Conservation (phyloP, 371 early-diverging fungal genomes). For the Smittium culicis region DNA sequence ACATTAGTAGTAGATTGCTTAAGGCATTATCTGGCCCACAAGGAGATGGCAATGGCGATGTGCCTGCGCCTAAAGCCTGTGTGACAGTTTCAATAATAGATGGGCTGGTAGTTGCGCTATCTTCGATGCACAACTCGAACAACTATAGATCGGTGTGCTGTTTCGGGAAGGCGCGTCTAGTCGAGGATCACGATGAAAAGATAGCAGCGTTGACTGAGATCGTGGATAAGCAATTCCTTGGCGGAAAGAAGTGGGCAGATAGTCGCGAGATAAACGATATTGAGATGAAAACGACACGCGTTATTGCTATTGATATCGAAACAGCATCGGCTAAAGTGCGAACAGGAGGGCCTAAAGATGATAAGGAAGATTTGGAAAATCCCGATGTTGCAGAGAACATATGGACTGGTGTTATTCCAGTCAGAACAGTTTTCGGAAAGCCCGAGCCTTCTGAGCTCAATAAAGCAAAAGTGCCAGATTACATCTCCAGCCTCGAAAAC, state of each 20-base stretch:
- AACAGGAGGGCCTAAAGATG: not conserved
- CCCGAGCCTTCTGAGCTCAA: not conserved
- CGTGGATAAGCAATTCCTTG: not conserved
- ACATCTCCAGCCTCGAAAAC: not conserved
- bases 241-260: not conserved
- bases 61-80: too few relatives aligned
- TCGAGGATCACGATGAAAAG: not conserved
- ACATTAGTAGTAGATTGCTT: not conserved
- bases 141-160: not conserved
- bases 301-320: not conserved
- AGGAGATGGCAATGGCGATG: too few relatives aligned
- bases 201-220: not conserved
- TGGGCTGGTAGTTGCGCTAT: not conserved
- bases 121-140: not conserved
- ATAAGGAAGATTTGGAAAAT: not conserved
- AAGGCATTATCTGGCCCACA: not conserved
- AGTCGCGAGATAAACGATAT: not conserved
- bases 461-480: not conserved
- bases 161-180: too few relatives aligned
- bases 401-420: not conserved
- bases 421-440: not conserved
- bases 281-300: not conserved
- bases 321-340: not conserved
- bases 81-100: not conserved
- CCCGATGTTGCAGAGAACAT: not conserved